Percentiles rank a stretch among this genome's conserved stretches.
phyloP scores from a whole-genome alignment of 768 basidiomycete species.

The Lactarius psammicola region DNA sequence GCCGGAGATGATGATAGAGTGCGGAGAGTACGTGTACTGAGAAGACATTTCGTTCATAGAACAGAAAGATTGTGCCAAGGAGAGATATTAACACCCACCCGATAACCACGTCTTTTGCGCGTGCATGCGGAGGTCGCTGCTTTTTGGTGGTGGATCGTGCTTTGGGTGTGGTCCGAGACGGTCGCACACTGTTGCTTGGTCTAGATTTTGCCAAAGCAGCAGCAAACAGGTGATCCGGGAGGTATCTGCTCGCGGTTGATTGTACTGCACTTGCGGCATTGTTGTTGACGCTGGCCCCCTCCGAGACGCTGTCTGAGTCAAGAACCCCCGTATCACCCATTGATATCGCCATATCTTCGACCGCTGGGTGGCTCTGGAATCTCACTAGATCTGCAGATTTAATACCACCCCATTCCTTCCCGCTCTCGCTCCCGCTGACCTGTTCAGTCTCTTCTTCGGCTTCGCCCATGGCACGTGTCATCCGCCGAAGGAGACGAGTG shows the following conservation, averaged over 20 bases:
- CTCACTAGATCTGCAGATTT: not conserved
- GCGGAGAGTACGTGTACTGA: conserved; percentile 26
- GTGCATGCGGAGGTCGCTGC: conserved; percentile 3
- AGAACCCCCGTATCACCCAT: conserved; percentile 8
- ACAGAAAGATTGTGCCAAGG: not conserved
- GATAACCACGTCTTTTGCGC: conserved; percentile 27
- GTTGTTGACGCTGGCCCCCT: not conserved
- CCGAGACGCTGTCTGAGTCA: not conserved
- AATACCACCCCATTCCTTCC: conserved; percentile 22
- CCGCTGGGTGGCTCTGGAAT: not conserved
- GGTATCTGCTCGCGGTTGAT: conserved; percentile 22
- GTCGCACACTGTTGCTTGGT: conserved; percentile 2
- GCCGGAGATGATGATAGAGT: conserved; percentile 23
- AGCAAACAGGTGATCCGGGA: conserved; percentile 28
- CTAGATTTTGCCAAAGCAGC: conserved; percentile 16
- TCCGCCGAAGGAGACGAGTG: conserved; percentile 15
- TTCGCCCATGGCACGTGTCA: conserved; percentile 29
- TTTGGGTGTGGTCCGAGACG: conserved; percentile 2
- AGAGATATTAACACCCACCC: conserved; percentile 22
- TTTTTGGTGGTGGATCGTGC: conserved; percentile 14
- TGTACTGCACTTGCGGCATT: not conserved
- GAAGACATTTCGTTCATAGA: conserved; percentile 16
- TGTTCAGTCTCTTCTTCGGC: conserved; percentile 22
- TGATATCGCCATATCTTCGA: conserved; percentile 11
- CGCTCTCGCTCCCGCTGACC: conserved; percentile 9